Base-by-base conservation (phyloP, 2,329 filamentous ascomycete species). In the Cladosporium sp. region DNA sequence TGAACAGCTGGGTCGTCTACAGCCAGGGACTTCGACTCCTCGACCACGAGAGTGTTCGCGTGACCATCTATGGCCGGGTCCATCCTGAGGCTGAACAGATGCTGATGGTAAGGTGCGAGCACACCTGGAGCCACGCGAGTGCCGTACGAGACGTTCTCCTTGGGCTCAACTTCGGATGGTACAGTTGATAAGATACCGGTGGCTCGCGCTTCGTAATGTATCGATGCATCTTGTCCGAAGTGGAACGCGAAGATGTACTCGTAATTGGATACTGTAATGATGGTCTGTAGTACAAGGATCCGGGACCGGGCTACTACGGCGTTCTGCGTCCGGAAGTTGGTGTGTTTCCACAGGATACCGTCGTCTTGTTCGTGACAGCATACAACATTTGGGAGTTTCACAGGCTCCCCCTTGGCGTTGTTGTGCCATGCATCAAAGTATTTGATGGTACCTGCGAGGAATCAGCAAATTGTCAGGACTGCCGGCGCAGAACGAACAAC, bases 301-400 rank as follows among this genome's bases (percentile, higher is more conserved):
- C 86, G 79, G 58, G 79, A 77, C 7, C 86, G 77, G 0, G 82
- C 82, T 0, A 88, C 83, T 1, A 85, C 83, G 0, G 84, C 83
- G 1, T 83, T 78, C 25, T 78, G 77, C 0, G 84, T 88, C 3
- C 85, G 78, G 74, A 81, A 87, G 73, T 89, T 88, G 4, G 84
- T 87, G 71, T 88, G 86, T 66, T 89, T 88, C 84, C 85, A 88
- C 6, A 80, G 78, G 40, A 89, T 86, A 4, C 86, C 86, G 54
- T 83, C 81, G 63, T 89, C 86, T 66, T 87, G 83, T 68, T 89
- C 86, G 65, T 89, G 86, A 3, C 89, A 73, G 65, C 86, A 89
- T 56, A 88, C 75, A 5, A 86, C 84, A 61, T 88, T 88, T 15
- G 78, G 78, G 24, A 78, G 76, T 1, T 76, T 64, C 8, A 75